Percentiles rank a stretch among this genome's conserved stretches.
Evolutionary conservation across 164 flowering plant genomes (phyloP).

Genomic region (Piper betle): DNA sequence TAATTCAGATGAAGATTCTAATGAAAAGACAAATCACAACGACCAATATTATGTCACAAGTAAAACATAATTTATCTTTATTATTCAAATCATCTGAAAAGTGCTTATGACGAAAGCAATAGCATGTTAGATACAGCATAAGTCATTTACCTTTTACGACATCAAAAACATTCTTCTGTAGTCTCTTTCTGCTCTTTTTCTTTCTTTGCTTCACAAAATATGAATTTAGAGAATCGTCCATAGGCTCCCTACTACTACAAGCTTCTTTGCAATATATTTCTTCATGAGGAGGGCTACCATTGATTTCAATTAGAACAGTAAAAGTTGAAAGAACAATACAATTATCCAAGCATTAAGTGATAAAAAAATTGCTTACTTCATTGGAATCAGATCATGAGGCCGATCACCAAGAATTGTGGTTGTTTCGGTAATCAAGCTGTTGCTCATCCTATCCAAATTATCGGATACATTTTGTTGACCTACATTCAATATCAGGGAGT

Average conservation of each 20-base stretch:
- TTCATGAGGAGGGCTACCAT: constrained; percentile 4
- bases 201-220: constrained; percentile 24
- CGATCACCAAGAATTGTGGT: not conserved
- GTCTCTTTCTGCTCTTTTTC: constrained; percentile 29
- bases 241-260: constrained; percentile 6
- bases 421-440: constrained; percentile 1
- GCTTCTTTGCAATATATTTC: constrained; percentile 12
- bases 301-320: not conserved
- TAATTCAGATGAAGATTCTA: constrained; percentile 6
- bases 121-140: not conserved
- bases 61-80: not conserved
- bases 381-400: not conserved
- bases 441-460: constrained; percentile 2
- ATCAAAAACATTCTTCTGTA: constrained; percentile 9
- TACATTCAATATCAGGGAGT: constrained; percentile 5
- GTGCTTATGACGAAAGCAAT: no score
- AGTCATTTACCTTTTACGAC: constrained; percentile 11
- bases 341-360: not conserved
- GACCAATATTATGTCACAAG: not conserved
- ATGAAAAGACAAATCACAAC: not conserved
- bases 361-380: not conserved
- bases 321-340: not conserved
- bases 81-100: no score
- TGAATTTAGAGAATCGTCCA: constrained; percentile 9
- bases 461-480: constrained; percentile 4